Percentiles rank a stretch among this genome's conserved stretches.
Conservation (phyloP, 2,329 filamentous ascomycete species). For the Colletotrichum liriopes region DNA sequence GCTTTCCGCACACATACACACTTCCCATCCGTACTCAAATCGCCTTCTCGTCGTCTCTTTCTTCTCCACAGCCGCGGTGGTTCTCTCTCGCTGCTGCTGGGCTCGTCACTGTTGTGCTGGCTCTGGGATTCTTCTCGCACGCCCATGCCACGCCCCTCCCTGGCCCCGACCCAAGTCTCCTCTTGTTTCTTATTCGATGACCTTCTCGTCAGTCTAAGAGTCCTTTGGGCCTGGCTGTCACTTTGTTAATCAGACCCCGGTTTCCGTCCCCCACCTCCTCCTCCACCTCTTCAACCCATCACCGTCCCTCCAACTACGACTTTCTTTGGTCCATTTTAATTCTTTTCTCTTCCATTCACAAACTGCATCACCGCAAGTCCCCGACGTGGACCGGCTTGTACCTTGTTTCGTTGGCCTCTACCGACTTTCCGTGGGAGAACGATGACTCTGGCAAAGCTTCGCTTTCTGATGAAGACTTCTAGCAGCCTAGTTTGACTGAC, state of each 20-base stretch:
- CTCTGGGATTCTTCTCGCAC: conserved; percentile 34
- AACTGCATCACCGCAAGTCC: conserved; percentile 53
- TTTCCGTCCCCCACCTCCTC: conserved; percentile 43
- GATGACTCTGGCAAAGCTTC: conserved; percentile 57
- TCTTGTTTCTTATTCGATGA: conserved; percentile 43
- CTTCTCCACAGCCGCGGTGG: conserved; percentile 36
- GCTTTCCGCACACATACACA: conserved; percentile 21
- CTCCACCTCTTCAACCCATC: conserved; percentile 44
- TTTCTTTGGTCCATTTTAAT: conserved; percentile 44
- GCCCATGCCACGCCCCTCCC: conserved; percentile 38
- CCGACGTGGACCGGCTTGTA: conserved; percentile 55
- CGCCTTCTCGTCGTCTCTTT: conserved; percentile 37
- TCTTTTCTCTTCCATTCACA: conserved; percentile 45
- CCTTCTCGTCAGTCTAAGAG: conserved; percentile 42
- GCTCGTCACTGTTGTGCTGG: conserved; percentile 25
- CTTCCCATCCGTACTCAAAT: conserved; percentile 28
- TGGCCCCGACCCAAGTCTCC: conserved; percentile 27
- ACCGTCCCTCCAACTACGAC: conserved; percentile 42
- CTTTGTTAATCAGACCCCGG: conserved; percentile 45
- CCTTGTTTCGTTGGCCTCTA: conserved; percentile 48
- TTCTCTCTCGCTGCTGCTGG: conserved; percentile 20
- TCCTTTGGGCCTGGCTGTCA: conserved; percentile 41
- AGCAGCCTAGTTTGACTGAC: conserved; percentile 57
- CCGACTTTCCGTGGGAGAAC: conserved; percentile 53
- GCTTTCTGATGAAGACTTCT: conserved; percentile 54